These are phyloP conservation scores for Penicillium fuscoglaucum DNA, from an alignment of 2,329 filamentous ascomycete species.

Conservation along the genomic window DNA sequence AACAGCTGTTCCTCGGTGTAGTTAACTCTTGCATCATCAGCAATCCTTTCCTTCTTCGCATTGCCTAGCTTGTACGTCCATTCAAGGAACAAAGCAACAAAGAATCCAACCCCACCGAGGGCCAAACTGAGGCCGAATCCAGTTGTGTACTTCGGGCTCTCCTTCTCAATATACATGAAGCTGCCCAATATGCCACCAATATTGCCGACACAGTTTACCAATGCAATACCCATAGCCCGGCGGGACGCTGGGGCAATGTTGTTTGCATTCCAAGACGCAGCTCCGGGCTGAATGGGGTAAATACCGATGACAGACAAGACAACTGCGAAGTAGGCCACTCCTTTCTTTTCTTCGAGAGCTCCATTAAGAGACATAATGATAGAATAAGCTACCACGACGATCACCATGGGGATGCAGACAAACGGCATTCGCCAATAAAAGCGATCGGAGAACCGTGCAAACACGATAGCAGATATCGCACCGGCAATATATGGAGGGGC, in stretches of 20 bases:
- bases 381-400: slow-evolving; percentile 19
- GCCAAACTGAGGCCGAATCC: slow-evolving; percentile 26
- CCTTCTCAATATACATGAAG: slow-evolving; percentile 27
- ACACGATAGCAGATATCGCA: slow-evolving; percentile 26
- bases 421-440: slow-evolving; percentile 32
- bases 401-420: slow-evolving; percentile 17
- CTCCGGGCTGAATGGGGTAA: slow-evolving; percentile 29
- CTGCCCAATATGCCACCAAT: slow-evolving; percentile 27
- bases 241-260: slow-evolving; percentile 28
- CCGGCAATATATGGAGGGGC: slow-evolving; percentile 30
- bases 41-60: slow-evolving; percentile 19
- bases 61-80: slow-evolving; percentile 22
- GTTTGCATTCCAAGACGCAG: slow-evolving; percentile 29
- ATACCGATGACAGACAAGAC: slow-evolving; percentile 27
- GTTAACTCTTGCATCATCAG: slow-evolving; percentile 8
- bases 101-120: slow-evolving; percentile 16
- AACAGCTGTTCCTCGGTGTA: slow-evolving; percentile 44
- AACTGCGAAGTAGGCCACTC: slow-evolving; percentile 26
- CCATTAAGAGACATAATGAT: slow-evolving; percentile 28
- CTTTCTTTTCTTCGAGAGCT: slow-evolving; percentile 20
- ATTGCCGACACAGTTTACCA: slow-evolving; percentile 27
- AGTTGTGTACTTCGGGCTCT: slow-evolving; percentile 24
- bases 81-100: slow-evolving; percentile 24
- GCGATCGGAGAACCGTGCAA: slow-evolving; percentile 24
- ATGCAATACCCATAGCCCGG: slow-evolving; percentile 24